Evolutionary conservation across 2,329 filamentous ascomycete genomes (phyloP).

Genomic region (Aspergillus sp.): DNA sequence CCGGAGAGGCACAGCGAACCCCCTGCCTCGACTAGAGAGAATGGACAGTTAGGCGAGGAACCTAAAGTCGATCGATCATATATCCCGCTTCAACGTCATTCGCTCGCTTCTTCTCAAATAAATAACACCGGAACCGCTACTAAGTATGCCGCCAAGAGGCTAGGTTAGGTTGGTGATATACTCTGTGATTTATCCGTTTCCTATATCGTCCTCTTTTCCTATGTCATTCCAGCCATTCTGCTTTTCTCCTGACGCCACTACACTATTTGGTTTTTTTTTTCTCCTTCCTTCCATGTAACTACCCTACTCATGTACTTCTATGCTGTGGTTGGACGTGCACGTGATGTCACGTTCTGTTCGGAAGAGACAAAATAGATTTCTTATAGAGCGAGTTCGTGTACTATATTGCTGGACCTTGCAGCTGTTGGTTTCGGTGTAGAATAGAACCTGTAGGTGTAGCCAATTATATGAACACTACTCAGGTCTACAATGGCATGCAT

Average conservation of each 20-base stretch:
- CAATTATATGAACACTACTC: no score
- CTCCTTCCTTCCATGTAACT: constrained; percentile 12
- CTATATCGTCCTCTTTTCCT: background rate
- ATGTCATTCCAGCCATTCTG: background rate
- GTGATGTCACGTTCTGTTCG: background rate
- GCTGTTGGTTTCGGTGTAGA: no score
- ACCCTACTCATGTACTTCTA: constrained; percentile 20
- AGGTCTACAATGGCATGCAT: no score
- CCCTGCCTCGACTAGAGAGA: no score
- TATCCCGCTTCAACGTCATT: background rate
- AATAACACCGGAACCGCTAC: background rate
- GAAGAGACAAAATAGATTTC: constrained; percentile 12
- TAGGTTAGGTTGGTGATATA: background rate
- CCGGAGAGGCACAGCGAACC: no score
- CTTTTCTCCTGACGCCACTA: background rate
- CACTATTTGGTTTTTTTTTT: background rate
- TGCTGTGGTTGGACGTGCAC: background rate
- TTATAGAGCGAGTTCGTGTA: background rate
- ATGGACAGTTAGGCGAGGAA: background rate
- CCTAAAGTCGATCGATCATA: background rate
- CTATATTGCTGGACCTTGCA: background rate
- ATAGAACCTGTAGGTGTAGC: no score
- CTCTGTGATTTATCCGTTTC: background rate
- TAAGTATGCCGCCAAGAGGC: background rate
- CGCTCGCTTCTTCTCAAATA: no score